phyloP scores from a whole-genome alignment of 805 yeast genomes.

The Candida schatavii region DNA sequence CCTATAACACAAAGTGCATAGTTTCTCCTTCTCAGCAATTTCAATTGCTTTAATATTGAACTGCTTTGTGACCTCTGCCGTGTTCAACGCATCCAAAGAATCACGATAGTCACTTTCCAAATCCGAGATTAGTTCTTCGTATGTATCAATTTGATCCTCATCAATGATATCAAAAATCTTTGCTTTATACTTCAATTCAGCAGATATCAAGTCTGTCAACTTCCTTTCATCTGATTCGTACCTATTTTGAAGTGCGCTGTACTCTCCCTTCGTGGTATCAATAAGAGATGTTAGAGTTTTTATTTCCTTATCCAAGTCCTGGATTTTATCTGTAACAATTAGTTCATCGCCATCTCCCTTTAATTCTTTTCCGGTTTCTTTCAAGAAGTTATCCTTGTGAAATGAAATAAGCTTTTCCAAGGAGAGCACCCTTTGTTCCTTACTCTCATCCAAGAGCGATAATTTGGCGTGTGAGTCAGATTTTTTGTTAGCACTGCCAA shows the following conservation, averaged over 20 bases:
- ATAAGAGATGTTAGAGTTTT: slow-evolving; percentile 5
- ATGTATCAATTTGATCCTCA: slow-evolving; percentile 45
- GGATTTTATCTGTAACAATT: not conserved
- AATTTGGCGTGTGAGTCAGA: slow-evolving; percentile 58
- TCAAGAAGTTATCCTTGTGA: slow-evolving; percentile 19
- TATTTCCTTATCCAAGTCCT: slow-evolving; percentile 5
- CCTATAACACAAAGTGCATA: slow-evolving; percentile 74
- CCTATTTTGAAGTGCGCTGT: slow-evolving; percentile 1
- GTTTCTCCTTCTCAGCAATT: slow-evolving; percentile 52
- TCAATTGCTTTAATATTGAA: slow-evolving; percentile 71
- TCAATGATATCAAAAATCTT: slow-evolving; percentile 25
- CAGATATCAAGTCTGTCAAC: slow-evolving; percentile 1
- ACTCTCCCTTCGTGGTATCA: slow-evolving; percentile 5
- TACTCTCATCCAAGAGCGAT: slow-evolving; percentile 42
- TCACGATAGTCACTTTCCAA: slow-evolving; percentile 61
- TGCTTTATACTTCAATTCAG: not conserved
- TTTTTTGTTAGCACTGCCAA: slow-evolving; percentile 52
- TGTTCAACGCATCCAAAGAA: slow-evolving; percentile 63
- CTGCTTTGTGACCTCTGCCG: slow-evolving; percentile 63
- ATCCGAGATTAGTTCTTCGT: slow-evolving; percentile 48
- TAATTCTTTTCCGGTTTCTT: slow-evolving; percentile 10
- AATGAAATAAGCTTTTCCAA: slow-evolving; percentile 23
- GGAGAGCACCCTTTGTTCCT: slow-evolving; percentile 25
- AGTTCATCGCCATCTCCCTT: slow-evolving; percentile 13
- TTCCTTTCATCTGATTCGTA: slow-evolving; percentile 1